Base-by-base conservation (phyloP, 495 filamentous ascomycete species). In the Chaetomium cochliodes region DNA sequence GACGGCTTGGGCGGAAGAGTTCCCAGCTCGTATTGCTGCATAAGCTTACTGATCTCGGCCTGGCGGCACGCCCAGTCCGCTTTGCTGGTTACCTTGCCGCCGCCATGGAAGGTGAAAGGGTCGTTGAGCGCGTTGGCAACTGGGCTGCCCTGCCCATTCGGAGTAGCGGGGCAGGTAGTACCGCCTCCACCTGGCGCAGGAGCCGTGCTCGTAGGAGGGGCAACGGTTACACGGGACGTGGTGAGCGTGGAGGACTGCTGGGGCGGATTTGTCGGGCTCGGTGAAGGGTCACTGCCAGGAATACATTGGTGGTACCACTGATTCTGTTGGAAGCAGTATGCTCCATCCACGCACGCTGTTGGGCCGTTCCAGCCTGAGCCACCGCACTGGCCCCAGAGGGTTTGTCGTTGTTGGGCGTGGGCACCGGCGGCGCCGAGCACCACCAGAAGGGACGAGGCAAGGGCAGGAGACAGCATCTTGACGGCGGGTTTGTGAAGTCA, bases 1-100 rank as follows among this genome's bases (percentile, higher is more conserved):
- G 76, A 71, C 0, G 78, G 79, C 3, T 74, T 72, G 8, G 77
- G 71, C 0, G 83, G 82, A 50, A 79, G 74, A 15, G 66, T 74
- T 39, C 83, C 83, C 22, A 85, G 80, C 70, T 86, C 82, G 70
- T 81, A 84, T 49, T 72, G 71, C 67, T 83, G 79, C 13, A 86
- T 60, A 54, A 81, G 73, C 62, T 78, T 72, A 65, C 65, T 74
- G 60, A 85, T 82, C 74, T 86, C 80, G 20, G 73, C 67, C 64
- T 79, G 78, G 18, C 81, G 79, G 71, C 82, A 85, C 22, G 62
- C 57, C 78, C 79, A 86, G 57, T 82, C 75, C 5, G 67, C 75
- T 63, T 76, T 70, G 62, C 72, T 80, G 0, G 75, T 72, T 11
- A 86, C 79, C 59, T 77, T 75, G 47, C 28, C 67, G 42, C 82